These are phyloP conservation scores for Inga laurina DNA, from an alignment of 306 rosid genomes.

Conservation along the genomic window DNA sequence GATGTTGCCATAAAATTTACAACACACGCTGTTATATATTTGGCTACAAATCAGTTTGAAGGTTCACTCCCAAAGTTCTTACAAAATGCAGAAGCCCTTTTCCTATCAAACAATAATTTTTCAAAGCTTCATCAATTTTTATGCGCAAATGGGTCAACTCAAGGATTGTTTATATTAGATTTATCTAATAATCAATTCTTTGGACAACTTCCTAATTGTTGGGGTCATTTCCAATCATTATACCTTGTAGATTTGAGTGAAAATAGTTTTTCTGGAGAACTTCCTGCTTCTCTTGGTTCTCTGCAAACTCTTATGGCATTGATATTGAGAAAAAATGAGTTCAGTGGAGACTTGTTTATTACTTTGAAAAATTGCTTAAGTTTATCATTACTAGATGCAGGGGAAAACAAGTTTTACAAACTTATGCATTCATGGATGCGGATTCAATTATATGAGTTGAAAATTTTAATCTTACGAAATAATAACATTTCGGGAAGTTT, in stretches of 20 bases:
- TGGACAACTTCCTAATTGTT: slow-evolving; percentile 14
- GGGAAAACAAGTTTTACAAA: slow-evolving; percentile 8
- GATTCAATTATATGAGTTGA: not conserved
- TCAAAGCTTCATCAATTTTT: not conserved
- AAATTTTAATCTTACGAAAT: slow-evolving; percentile 1
- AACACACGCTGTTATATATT: not conserved
- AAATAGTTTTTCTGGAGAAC: not conserved
- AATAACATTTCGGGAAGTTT: not conserved
- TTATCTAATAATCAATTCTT: not conserved
- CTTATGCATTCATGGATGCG: not conserved
- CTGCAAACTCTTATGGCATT: not conserved
- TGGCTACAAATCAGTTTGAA: slow-evolving; percentile 5
- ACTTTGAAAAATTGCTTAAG: not conserved
- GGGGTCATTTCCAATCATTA: slow-evolving; percentile 1
- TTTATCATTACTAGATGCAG: not conserved
- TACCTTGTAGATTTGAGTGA: not conserved
- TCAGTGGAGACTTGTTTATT: not conserved
- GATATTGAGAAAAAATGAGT: slow-evolving; percentile 6
- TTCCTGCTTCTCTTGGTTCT: not conserved
- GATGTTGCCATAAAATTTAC: not conserved
- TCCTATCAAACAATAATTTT: not conserved
- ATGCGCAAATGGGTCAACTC: not conserved
- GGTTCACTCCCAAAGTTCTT: not conserved
- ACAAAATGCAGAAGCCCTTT: not conserved
- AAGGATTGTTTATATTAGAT: not conserved